Percentiles rank a stretch among this genome's conserved stretches.
These are phyloP conservation scores for Thielaviopsis cerberus DNA, from an alignment of 2,329 filamentous ascomycete species.

Conservation along the genomic window DNA sequence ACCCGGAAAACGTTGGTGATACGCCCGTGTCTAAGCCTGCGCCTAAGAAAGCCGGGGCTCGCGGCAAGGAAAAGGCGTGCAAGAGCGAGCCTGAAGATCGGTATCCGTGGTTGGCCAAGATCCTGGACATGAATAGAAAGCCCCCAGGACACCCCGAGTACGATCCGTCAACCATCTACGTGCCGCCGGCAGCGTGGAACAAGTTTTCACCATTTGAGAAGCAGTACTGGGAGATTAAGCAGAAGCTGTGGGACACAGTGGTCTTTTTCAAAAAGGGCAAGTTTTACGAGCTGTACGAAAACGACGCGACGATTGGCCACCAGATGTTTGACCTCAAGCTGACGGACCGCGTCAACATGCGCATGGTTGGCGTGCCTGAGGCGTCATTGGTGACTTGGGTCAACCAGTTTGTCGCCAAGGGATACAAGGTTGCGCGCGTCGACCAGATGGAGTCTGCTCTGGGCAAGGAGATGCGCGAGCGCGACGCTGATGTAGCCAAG, in stretches of 20 bases:
- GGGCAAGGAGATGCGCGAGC: conserved; percentile 96
- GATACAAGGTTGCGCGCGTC: conserved; percentile 89
- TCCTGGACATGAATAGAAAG: conserved; percentile 69
- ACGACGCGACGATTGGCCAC: conserved; percentile 88
- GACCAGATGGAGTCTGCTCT: conserved; percentile 93
- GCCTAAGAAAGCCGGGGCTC: conserved; percentile 15
- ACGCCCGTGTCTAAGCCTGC: conserved; percentile 14
- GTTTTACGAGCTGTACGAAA: conserved; percentile 96
- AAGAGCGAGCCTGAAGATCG: conserved; percentile 67
- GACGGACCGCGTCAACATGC: conserved; percentile 96
- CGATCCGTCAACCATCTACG: conserved; percentile 76
- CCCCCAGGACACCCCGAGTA: conserved; percentile 67
- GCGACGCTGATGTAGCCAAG: conserved; percentile 44
- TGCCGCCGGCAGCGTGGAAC: conserved; percentile 61
- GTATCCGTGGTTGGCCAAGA: conserved; percentile 77
- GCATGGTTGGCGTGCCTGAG: conserved; percentile 96
- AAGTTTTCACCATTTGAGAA: conserved; percentile 90
- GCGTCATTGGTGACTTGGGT: conserved; percentile 93
- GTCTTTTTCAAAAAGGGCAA: conserved; percentile 99
- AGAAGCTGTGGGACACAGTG: conserved; percentile 90
- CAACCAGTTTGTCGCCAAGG: conserved; percentile 94
- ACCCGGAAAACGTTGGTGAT: conserved; percentile 26
- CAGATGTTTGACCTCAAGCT: conserved; percentile 95
- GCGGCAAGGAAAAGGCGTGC: conserved; percentile 49
- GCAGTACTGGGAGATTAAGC: conserved; percentile 98